Evolutionary conservation across 2,329 filamentous ascomycete species (phyloP).

Genomic region (Fusarium mexicanum): DNA sequence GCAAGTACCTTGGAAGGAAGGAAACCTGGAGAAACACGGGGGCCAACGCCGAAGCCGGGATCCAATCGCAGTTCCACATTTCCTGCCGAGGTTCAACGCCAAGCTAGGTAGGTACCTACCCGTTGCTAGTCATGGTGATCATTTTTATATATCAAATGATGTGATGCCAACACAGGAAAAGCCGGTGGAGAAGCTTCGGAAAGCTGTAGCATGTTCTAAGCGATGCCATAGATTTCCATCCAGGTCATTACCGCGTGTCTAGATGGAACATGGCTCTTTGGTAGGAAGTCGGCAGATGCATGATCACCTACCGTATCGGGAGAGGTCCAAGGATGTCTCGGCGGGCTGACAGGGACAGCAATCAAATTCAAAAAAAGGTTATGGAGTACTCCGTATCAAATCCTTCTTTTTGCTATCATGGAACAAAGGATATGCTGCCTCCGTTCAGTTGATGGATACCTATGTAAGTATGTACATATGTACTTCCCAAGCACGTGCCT

Average conservation of each 20-base stretch:
- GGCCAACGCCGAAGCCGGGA: slow-evolving; percentile 40
- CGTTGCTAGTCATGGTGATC: slow-evolving; percentile 5
- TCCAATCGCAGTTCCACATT: slow-evolving; percentile 33
- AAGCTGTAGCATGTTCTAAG: slow-evolving; percentile 28
- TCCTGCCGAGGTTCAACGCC: slow-evolving; percentile 37
- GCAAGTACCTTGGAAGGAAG: slow-evolving; percentile 9
- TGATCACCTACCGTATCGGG: background rate
- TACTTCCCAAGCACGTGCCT: slow-evolving; percentile 8
- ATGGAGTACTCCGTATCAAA: background rate
- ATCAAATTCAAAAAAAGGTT: background rate
- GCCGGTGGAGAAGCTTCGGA: slow-evolving; percentile 12
- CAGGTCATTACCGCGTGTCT: background rate
- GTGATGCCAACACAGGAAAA: slow-evolving; percentile 6
- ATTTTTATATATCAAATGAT: slow-evolving; percentile 4
- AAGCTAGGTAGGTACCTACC: background rate
- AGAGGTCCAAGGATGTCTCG: background rate
- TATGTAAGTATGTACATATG: background rate
- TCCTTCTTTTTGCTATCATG: background rate
- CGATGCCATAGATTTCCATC: slow-evolving; percentile 1
- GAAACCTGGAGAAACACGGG: slow-evolving; percentile 45
- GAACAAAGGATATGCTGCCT: background rate
- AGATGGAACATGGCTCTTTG: background rate
- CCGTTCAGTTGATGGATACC: background rate
- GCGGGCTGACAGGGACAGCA: background rate
- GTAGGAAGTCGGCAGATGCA: slow-evolving; percentile 5